Base-by-base conservation (phyloP, 768 basidiomycete genomes). In the Auriculariales sp. region DNA sequence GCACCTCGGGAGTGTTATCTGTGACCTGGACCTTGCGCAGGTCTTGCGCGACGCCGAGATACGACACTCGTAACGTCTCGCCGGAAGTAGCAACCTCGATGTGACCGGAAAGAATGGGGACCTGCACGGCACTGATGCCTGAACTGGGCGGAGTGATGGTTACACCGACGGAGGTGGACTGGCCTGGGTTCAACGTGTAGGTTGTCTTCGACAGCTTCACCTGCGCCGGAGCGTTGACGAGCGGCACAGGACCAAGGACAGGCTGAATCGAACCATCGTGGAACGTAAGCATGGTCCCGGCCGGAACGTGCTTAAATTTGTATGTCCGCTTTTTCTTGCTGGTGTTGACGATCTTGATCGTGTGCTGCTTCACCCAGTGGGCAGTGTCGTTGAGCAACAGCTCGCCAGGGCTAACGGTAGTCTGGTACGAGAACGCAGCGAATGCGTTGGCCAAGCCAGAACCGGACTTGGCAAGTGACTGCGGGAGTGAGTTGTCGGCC, bases 91-190 rank as follows among this genome's bases (percentile, higher is more conserved):
- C 39, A 25, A 44, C 27, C 52, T 66, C 53, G 54, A 82, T 74
- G 66, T 71, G 78, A 4, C 79, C 79, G 28, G 75, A 77, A 63
- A 72, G 79, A 49, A 79, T 67, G 19, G 79, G 79, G 51, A 66
- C 60, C 7, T 52, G 46, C 31, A 48, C 48, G 0, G 53, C 33
- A 32, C 57, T 54, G 61, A 75, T 71, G 2, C 69, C 65, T 28
- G 67, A 53, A 2, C 57, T 59, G 0, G 80, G 80, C 0, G 71
- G 66, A 0, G 60, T 65, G 64, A 83, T 73, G 19, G 57, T 57
- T 4, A 71, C 70, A 4, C 63, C 55, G 48, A 82, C 64, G 24
- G 59, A 57, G 29, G 66, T 64, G 3, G 68, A 62, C 50, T 64
- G 56, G 1, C 72, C 71, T 0, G 76, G 71, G 27, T 32, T 55